phyloP scores from a whole-genome alignment of 208 protist species.

The Crithidia expoeki region DNA sequence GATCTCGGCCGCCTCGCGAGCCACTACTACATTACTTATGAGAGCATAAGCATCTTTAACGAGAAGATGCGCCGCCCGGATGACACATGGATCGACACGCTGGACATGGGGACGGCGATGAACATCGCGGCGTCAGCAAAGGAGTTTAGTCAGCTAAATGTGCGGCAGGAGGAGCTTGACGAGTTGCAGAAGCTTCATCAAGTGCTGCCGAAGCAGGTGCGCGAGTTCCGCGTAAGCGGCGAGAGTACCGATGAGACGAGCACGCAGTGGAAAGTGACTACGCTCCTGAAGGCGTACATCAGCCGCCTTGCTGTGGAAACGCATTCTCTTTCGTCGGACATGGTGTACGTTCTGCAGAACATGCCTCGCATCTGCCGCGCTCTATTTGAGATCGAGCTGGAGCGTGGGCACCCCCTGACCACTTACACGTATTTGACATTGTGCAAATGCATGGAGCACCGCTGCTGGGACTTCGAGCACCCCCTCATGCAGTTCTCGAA shows the following conservation, averaged over 20 bases:
- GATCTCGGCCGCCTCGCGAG: slow-evolving; percentile 96
- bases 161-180: slow-evolving; percentile 95
- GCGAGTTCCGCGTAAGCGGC: slow-evolving; percentile 67
- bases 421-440: slow-evolving; percentile 90
- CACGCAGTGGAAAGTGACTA: slow-evolving; percentile 96
- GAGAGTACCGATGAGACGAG: slow-evolving; percentile 88
- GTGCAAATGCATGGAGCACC: slow-evolving; percentile 94
- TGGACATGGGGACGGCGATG: slow-evolving; percentile 94
- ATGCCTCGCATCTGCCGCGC: slow-evolving; percentile 95
- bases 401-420: slow-evolving; percentile 89
- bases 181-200: slow-evolving; percentile 92
- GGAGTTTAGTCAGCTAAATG: slow-evolving; percentile 97
- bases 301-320: slow-evolving; percentile 85
- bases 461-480: slow-evolving; percentile 94
- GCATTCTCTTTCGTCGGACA: slow-evolving; percentile 94
- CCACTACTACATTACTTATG: slow-evolving; percentile 98
- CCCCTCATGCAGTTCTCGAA: slow-evolving; percentile 87
- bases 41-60: slow-evolving; percentile 96
- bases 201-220: slow-evolving; percentile 62
- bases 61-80: slow-evolving; percentile 85
- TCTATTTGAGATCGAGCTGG: slow-evolving; percentile 97
- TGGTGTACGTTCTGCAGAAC: slow-evolving; percentile 97
- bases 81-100: slow-evolving; percentile 82
- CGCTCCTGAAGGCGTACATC: slow-evolving; percentile 97
- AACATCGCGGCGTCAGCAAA: slow-evolving; percentile 89